Percentiles rank a stretch among this genome's conserved stretches.
phyloP scores from a whole-genome alignment of 2,329 filamentous ascomycete genomes.

The Leptographium flavum region DNA sequence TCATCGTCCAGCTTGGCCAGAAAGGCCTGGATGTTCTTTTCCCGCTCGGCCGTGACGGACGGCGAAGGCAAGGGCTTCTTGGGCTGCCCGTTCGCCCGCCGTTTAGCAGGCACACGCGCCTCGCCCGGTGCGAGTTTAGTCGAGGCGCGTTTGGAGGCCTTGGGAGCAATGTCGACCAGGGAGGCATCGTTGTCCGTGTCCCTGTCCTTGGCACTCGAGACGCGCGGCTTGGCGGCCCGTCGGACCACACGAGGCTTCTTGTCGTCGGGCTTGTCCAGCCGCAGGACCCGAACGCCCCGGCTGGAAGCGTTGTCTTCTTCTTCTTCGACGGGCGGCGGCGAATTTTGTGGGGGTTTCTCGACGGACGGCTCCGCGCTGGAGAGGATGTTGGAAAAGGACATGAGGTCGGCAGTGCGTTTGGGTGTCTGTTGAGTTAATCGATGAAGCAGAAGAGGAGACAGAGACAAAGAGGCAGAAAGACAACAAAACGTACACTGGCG shows the following conservation, averaged over 20 bases:
- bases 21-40: conserved; percentile 53
- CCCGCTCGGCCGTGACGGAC: conserved; percentile 37
- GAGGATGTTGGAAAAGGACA: conserved; percentile 93
- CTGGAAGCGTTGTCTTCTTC: conserved; percentile 5
- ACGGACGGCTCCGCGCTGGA: conserved; percentile 58
- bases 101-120: conserved; percentile 37
- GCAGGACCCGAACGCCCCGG: conserved; percentile 7
- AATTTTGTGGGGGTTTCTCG: conserved; percentile 34
- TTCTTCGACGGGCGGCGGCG: conserved; percentile 17
- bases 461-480: not conserved
- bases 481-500: conserved; percentile 20
- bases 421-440: conserved; percentile 53
- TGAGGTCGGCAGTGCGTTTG: conserved; percentile 65
- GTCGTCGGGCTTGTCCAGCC: conserved; percentile 14
- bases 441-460: not conserved
- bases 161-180: conserved; percentile 18
- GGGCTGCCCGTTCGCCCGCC: conserved; percentile 44
- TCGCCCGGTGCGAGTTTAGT: conserved; percentile 25
- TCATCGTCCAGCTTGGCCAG: conserved; percentile 33
- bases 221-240: conserved; percentile 8
- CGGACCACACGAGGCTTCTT: conserved; percentile 8
- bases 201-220: conserved; percentile 24
- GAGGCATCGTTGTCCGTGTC: conserved; percentile 29
- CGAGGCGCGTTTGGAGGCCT: conserved; percentile 35
- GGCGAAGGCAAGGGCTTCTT: conserved; percentile 24